These are phyloP conservation scores for Acacia concinna DNA, from an alignment of 331 rosid genomes.

Conservation along the genomic window DNA sequence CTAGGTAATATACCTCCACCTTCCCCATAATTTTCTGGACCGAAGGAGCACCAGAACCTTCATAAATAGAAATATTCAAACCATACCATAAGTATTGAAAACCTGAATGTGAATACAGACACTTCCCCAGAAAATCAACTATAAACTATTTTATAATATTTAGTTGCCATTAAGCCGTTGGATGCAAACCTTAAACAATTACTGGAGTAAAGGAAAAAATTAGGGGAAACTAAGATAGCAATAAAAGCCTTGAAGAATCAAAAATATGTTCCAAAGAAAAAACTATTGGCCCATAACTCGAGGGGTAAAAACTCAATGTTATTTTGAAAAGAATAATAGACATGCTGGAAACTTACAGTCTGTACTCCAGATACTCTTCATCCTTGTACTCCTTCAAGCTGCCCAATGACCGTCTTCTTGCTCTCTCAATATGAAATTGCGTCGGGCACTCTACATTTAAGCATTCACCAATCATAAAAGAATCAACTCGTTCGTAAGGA, in stretches of 20 bases:
- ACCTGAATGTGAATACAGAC: slow-evolving; percentile 2
- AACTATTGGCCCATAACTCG: neutral
- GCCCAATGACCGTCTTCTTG: slow-evolving; percentile 69
- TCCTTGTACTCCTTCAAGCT: slow-evolving; percentile 82
- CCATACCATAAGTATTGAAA: slow-evolving; percentile 28
- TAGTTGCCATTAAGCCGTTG: slow-evolving; percentile 12
- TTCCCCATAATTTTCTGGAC: slow-evolving; percentile 96
- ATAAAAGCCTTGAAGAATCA: neutral
- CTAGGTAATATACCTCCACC: slow-evolving; percentile 89
- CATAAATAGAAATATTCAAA: slow-evolving; percentile 28
- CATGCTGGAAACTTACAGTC: slow-evolving; percentile 61
- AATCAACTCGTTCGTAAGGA: slow-evolving; percentile 85
- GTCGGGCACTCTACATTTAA: slow-evolving; percentile 81
- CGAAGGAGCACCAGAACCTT: slow-evolving; percentile 99
- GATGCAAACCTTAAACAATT: slow-evolving; percentile 11
- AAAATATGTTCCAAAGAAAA: neutral
- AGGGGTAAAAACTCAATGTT: neutral
- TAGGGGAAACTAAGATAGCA: neutral
- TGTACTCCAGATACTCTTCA: slow-evolving; percentile 89
- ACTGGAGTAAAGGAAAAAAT: neutral
- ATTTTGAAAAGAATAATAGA: slow-evolving; percentile 17
- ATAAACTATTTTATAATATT: neutral
- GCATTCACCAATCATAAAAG: slow-evolving; percentile 86
- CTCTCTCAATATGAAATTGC: slow-evolving; percentile 82
- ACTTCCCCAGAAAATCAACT: neutral